Evolutionary conservation across 225 moss, liverwort and hornwort genomes (phyloP).

Genomic region (Climacium dendroides): DNA sequence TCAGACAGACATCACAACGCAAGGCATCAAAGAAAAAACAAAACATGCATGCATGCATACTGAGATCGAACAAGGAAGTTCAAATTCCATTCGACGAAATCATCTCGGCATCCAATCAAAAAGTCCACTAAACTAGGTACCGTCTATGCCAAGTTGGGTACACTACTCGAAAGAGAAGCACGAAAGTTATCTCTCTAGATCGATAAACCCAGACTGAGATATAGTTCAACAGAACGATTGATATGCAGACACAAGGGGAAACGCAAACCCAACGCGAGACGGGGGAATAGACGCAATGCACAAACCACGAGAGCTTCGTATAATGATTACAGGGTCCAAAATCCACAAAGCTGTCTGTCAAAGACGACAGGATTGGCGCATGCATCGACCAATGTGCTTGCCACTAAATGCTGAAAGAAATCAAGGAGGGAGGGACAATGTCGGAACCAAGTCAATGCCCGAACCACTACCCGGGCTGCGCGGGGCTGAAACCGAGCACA

Average conservation of each 20-base stretch:
- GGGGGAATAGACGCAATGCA: neutral
- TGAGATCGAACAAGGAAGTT: too few relatives aligned
- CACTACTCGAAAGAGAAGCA: neutral
- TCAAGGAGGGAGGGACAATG: neutral
- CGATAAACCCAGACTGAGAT: neutral
- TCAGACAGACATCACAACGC: neutral
- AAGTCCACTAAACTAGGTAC: too few relatives aligned
- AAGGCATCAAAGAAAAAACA: neutral
- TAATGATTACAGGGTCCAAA: neutral
- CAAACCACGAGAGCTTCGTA: neutral
- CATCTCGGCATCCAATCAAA: neutral
- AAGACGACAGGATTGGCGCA: neutral
- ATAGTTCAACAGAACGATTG: too few relatives aligned
- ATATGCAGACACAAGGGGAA: neutral
- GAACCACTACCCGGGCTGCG: constrained; percentile 89
- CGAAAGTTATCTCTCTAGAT: neutral
- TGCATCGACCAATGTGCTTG: neutral
- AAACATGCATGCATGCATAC: neutral
- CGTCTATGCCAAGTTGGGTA: neutral
- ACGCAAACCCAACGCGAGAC: neutral
- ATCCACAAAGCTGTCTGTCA: neutral
- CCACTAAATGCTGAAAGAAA: neutral
- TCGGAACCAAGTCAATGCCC: constrained; percentile 86
- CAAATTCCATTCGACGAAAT: neutral
- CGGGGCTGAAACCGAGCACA: constrained; percentile 42